Evolutionary conservation across 1,139 yeast species (phyloP), one percentile per base, ranked within the genome.

Genomic region (Zygosaccharomyces sapae): DNA sequence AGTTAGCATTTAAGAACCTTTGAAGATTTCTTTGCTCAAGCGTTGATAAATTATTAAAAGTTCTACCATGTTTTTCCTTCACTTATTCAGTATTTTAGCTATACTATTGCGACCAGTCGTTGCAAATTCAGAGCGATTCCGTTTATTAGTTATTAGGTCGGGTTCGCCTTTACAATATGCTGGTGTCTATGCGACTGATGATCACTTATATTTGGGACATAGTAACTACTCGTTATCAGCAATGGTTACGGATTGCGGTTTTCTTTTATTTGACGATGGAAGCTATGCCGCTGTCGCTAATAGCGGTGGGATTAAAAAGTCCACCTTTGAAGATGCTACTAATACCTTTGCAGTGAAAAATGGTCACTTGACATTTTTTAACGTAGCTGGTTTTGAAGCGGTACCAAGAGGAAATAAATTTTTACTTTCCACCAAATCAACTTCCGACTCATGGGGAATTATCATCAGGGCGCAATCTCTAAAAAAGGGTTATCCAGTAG

Each of bases 61-160:
- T 35, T 35, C 18, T 5, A 24, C 18, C 27, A 37, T 37, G 40
- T 18, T 24, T 22, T 10, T 37, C n/a, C n/a, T 5, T 18, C 4
- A 19, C 9, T 22, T 24, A 5, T n/a, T 12, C n/a, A 25, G 16
- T 24, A 18, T 37, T 27, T 16, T 53, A 7, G 30, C 52, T 31
- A 45, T 56, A 7, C 36, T 50, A 12, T 50, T 53, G 38, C 41
- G 44, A 30, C 33, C 44, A 5, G 46, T 48, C 29, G 27, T 25
- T 2, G 69, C 69, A 29, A 69, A 64, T 53, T 63, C 70, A 19
- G 63, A 60, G 40, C 34, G 54, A 16, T 67, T 68, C 47, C 62
- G 62, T 41, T 47, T 65, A 36, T 18, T 67, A 10, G 45, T 58
- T 38, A 59, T 68, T 50, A 57, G 63, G 48, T 64, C 70, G 37